Percentiles rank a stretch among this genome's conserved stretches.
Evolutionary conservation across 768 basidiomycete species (phyloP).

Genomic region (Amanita exitialis): DNA sequence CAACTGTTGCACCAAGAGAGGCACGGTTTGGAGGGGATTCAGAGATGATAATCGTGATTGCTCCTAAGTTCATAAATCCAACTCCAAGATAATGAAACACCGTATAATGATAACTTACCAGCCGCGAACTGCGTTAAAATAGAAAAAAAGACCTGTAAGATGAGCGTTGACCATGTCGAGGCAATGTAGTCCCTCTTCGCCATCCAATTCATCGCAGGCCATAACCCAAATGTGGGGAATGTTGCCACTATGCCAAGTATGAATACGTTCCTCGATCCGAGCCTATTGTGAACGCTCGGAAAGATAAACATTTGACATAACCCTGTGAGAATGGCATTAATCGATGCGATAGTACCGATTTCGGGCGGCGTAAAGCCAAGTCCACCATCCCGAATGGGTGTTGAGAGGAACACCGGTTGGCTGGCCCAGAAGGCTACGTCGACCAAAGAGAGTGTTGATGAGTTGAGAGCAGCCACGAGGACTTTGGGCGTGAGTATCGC

Average conservation of each 20-base stretch:
- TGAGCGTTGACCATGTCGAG: neutral
- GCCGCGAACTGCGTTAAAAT: neutral
- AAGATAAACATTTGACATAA: conserved; percentile 46
- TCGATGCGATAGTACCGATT: conserved; percentile 47
- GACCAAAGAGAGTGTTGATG: conserved; percentile 22
- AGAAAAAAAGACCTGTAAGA: neutral
- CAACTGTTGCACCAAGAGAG: neutral
- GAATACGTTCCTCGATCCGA: conserved; percentile 23
- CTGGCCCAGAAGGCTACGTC: conserved; percentile 50
- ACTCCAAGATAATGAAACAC: too few relatives aligned
- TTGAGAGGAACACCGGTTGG: conserved; percentile 56
- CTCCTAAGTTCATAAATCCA: too few relatives aligned
- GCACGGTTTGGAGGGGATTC: neutral
- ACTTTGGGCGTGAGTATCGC: conserved; percentile 22
- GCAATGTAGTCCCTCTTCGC: neutral
- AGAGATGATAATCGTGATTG: too few relatives aligned
- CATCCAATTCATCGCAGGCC: conserved; percentile 25
- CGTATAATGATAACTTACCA: neutral
- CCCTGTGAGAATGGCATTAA: conserved; percentile 44
- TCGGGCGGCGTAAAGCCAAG: conserved; percentile 43
- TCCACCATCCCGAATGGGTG: conserved; percentile 51
- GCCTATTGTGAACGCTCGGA: conserved; percentile 36
- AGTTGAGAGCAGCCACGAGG: conserved; percentile 39
- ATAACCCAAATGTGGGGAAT: conserved; percentile 33
- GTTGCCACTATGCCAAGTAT: conserved; percentile 28